These are phyloP conservation scores for Tardiomyces depauwii DNA, from an alignment of 1,139 yeast genomes.

Conservation along the genomic window DNA sequence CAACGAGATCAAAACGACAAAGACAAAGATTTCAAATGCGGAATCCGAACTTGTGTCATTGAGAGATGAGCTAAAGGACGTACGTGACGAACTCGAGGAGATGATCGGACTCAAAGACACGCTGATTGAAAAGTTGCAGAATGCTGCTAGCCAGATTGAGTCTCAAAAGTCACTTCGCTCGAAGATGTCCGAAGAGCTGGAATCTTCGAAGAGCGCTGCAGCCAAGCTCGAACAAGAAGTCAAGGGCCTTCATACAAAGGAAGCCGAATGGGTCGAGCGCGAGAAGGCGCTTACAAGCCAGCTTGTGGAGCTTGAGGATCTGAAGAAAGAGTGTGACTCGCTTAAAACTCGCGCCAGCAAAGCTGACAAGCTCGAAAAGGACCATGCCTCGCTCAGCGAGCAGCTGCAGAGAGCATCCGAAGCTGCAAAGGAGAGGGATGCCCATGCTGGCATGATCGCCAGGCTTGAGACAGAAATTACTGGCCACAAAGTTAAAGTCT, in stretches of 20 bases:
- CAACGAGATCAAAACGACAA: constrained; percentile 7
- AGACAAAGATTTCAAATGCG: constrained; percentile 3
- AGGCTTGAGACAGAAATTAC: not conserved
- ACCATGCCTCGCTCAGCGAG: not conserved
- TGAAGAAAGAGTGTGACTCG: constrained; percentile 1
- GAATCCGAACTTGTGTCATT: not conserved
- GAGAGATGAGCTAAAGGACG: constrained; percentile 12
- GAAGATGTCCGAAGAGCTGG: constrained; percentile 11
- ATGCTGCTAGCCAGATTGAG: constrained; percentile 9
- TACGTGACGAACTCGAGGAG: constrained; percentile 15
- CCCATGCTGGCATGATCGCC: not conserved
- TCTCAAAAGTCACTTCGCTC: constrained; percentile 6
- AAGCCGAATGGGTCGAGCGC: constrained; percentile 1
- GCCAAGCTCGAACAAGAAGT: constrained; percentile 9
- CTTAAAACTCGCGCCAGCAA: not conserved
- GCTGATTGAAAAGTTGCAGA: constrained; percentile 20
- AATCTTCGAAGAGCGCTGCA: constrained; percentile 8
- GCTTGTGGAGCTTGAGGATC: constrained; percentile 1
- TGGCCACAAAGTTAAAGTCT: not conserved
- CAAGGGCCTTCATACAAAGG: not conserved
- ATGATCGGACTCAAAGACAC: constrained; percentile 19
- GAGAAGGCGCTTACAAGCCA: constrained; percentile 1
- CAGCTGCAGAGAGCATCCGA: not conserved
- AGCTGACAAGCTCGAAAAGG: not conserved
- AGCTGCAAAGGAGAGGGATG: not conserved